Percentiles rank a stretch among this genome's conserved stretches.
phyloP scores from a whole-genome alignment of 192 early-diverging fungal species.

The Backusella australiensis region DNA sequence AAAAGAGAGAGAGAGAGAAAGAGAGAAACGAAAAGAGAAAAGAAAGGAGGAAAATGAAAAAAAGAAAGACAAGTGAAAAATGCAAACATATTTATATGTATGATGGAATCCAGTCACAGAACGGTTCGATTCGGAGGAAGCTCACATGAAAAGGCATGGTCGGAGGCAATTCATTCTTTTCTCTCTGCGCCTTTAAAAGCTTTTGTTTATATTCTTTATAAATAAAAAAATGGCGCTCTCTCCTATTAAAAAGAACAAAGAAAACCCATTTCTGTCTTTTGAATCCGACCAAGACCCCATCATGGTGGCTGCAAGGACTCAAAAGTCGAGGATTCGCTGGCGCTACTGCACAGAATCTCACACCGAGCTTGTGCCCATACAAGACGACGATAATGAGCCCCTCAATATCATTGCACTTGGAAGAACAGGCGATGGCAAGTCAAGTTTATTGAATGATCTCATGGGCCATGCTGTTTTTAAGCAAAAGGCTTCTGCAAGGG shows the following conservation, averaged over 20 bases:
- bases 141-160: neutral
- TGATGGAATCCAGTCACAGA: neutral
- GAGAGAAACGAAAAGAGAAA: too few species aligned
- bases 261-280: neutral
- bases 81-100: neutral
- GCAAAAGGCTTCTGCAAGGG: constrained; percentile 40
- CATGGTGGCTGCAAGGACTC: neutral
- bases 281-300: neutral
- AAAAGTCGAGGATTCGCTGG: constrained; percentile 1
- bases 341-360: neutral
- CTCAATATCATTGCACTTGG: neutral
- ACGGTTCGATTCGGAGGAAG: neutral
- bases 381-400: neutral
- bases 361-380: neutral
- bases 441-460: constrained; percentile 45
- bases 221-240: neutral
- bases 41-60: neutral
- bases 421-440: constrained; percentile 41
- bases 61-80: neutral
- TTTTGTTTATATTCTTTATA: neutral
- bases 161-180: neutral
- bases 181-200: neutral
- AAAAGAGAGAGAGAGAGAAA: neutral
- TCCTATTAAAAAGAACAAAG: neutral
- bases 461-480: constrained; percentile 39